A percentile compares a stretch with the other conserved stretches of the same genome.
These are phyloP conservation scores for Actinomortierella wolfii DNA, from an alignment of 371 early-diverging fungal species.

Conservation along the genomic window DNA sequence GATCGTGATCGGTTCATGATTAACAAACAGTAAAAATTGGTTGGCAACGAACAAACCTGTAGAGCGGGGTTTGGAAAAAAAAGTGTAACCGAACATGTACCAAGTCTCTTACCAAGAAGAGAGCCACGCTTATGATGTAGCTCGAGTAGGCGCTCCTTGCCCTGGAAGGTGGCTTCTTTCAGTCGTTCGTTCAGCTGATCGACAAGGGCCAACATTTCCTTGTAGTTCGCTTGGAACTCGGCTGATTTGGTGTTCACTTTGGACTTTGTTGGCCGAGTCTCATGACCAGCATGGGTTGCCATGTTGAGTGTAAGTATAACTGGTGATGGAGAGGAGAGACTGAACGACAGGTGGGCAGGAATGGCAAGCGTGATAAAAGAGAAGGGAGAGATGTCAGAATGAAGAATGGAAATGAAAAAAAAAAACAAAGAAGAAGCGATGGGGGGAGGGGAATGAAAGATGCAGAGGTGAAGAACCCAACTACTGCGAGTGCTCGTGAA, in stretches of 20 bases:
- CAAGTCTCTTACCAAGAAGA: conserved; percentile 55
- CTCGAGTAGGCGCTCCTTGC: conserved; percentile 58
- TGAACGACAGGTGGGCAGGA: too few species aligned
- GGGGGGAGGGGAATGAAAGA: conserved; percentile 1
- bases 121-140: conserved; percentile 69
- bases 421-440: not conserved
- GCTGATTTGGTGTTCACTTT: conserved; percentile 46
- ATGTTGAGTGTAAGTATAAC: not conserved
- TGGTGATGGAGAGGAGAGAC: too few species aligned
- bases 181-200: conserved; percentile 60
- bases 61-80: not conserved
- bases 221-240: conserved; percentile 64
- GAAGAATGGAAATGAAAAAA: not conserved
- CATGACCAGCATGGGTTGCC: conserved; percentile 33
- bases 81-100: not conserved
- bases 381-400: not conserved
- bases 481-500: conserved; percentile 7
- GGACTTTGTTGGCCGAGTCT: conserved; percentile 33
- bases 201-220: conserved; percentile 62
- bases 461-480: conserved; percentile 11
- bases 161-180: conserved; percentile 62
- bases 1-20: too few species aligned
- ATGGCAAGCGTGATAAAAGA: too few species aligned
- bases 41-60: too few species aligned
- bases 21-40: too few species aligned